Base-by-base conservation (phyloP, 2,329 filamentous ascomycete genomes). In the Zalaria sp. region DNA sequence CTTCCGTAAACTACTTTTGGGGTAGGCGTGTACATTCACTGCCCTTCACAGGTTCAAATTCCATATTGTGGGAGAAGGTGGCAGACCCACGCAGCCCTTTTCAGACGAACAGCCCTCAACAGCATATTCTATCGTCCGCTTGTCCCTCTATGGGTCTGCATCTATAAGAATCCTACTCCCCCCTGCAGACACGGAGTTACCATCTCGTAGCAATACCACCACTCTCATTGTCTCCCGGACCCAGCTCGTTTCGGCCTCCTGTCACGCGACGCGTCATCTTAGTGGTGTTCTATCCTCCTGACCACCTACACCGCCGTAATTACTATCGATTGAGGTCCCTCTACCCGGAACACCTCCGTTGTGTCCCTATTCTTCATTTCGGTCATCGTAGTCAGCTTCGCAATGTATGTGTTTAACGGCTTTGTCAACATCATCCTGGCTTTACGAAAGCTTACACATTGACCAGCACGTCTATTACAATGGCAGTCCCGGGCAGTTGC, bases 401-500 rank as follows among this genome's bases (percentile, higher is more conserved):
- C 18, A 18, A 18, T 18, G 18, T 18, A 18, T 18, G 18, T 18
- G 18, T 18, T 18, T 18, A 18, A 18, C 18, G 18, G 18, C 18
- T 18, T 18, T 18, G 18, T 18, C 18, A 18, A 18, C 18, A 18
- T 18, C 18, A 18, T 18, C 18, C 18, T 18, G 18, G 18, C 18
- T n/a, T 11, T 29, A 18, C 18, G 5, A 5, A 41, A 35, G 25
- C 35, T 25, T 25, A 27, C 25, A 36, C 25, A 25, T 34, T 27
- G 25, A 32, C 8, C 34, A 27, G 6, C 27, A 27, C 9, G 18
- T 11, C 31, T 42, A 38, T 29, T 39, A 47, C 46, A 52, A 70
- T 70, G 67, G 67, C 67, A 43, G 63, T 63, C 44, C 61, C 66
- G 27, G 64, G 60, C 42, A 64, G 56, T 53, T 71, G 68, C 59